Evolutionary conservation across 805 yeast species (phyloP).

Genomic region (Candida sithepensis): DNA sequence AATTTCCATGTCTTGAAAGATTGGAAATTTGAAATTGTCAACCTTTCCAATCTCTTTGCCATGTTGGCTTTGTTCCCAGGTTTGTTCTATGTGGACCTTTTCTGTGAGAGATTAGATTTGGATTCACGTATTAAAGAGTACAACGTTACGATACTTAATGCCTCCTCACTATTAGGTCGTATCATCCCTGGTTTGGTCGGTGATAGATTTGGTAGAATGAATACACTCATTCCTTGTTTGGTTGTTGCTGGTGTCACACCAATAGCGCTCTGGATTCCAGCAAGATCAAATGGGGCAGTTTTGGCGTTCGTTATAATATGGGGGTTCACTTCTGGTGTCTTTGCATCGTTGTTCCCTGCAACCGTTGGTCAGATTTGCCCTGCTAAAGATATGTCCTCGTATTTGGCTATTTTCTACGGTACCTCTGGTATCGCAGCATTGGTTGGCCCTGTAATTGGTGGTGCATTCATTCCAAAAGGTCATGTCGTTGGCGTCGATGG

Average conservation of each 20-base stretch:
- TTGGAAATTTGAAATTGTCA: slow-evolving; percentile 34
- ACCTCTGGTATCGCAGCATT: slow-evolving; percentile 29
- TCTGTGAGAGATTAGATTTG: slow-evolving; percentile 49
- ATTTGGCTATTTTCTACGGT: slow-evolving; percentile 28
- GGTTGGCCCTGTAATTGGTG: slow-evolving; percentile 34
- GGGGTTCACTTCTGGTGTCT: slow-evolving; percentile 33
- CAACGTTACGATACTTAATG: slow-evolving; percentile 37
- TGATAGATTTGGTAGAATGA: slow-evolving; percentile 41
- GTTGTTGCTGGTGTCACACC: slow-evolving; percentile 33
- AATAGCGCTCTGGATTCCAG: slow-evolving; percentile 47
- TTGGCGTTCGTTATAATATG: slow-evolving; percentile 32
- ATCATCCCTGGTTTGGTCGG: slow-evolving; percentile 46
- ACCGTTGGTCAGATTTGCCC: slow-evolving; percentile 32
- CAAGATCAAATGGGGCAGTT: slow-evolving; percentile 39
- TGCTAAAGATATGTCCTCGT: slow-evolving; percentile 27
- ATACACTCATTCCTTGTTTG: slow-evolving; percentile 31
- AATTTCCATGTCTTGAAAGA: slow-evolving; percentile 38
- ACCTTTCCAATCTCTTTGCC: slow-evolving; percentile 35
- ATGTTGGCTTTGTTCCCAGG: slow-evolving; percentile 36
- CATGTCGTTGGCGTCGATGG: slow-evolving; percentile 18
- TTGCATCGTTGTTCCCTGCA: slow-evolving; percentile 31
- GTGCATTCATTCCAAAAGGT: slow-evolving; percentile 28
- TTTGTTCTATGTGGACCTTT: slow-evolving; percentile 52
- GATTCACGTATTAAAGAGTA: slow-evolving; percentile 47
- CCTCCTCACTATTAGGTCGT: slow-evolving; percentile 48